Percentiles rank a stretch among this genome's conserved stretches.
Evolutionary conservation across 2,329 filamentous ascomycete species (phyloP).

Genomic region (Balansia obtecta): DNA sequence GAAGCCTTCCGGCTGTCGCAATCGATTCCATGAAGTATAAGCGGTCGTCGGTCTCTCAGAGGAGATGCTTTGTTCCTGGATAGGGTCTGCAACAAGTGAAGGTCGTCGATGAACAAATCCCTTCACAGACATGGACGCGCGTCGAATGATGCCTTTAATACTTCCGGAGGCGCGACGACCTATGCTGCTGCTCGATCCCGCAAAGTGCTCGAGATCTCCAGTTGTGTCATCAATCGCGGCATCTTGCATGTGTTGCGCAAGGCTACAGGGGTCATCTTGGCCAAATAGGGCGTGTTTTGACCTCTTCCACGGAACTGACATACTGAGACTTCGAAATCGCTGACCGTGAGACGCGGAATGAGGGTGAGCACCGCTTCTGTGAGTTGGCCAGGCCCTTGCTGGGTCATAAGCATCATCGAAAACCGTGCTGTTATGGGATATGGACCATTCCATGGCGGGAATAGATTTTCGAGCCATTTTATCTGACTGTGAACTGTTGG

Average conservation of each 20-base stretch:
- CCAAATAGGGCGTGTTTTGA: slow-evolving; percentile 30
- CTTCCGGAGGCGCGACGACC: slow-evolving; percentile 17
- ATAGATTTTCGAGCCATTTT: slow-evolving; percentile 5
- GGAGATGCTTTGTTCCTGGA: slow-evolving; percentile 15
- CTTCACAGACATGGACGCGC: slow-evolving; percentile 42
- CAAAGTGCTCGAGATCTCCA: slow-evolving; percentile 13
- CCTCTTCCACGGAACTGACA: slow-evolving; percentile 36
- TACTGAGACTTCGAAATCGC: slow-evolving; percentile 35
- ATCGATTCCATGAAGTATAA: slow-evolving; percentile 36
- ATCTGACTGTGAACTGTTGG: background rate
- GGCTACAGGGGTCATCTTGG: slow-evolving; percentile 18
- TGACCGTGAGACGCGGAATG: slow-evolving; percentile 18
- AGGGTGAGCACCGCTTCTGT: background rate
- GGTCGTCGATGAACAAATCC: slow-evolving; percentile 38
- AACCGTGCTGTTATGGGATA: background rate
- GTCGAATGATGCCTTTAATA: slow-evolving; percentile 39
- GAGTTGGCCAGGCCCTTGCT: background rate
- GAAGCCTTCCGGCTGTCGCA: slow-evolving; percentile 39
- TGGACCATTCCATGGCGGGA: slow-evolving; percentile 6
- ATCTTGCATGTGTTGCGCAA: slow-evolving; percentile 18
- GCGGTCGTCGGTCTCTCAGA: slow-evolving; percentile 30
- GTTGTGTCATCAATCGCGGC: slow-evolving; percentile 21
- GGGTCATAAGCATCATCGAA: slow-evolving; percentile 5
- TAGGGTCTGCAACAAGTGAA: slow-evolving; percentile 24
- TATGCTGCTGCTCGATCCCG: slow-evolving; percentile 14